phyloP scores from a whole-genome alignment of 2,329 filamentous ascomycete species.

The Chaetothyriales sp. region DNA sequence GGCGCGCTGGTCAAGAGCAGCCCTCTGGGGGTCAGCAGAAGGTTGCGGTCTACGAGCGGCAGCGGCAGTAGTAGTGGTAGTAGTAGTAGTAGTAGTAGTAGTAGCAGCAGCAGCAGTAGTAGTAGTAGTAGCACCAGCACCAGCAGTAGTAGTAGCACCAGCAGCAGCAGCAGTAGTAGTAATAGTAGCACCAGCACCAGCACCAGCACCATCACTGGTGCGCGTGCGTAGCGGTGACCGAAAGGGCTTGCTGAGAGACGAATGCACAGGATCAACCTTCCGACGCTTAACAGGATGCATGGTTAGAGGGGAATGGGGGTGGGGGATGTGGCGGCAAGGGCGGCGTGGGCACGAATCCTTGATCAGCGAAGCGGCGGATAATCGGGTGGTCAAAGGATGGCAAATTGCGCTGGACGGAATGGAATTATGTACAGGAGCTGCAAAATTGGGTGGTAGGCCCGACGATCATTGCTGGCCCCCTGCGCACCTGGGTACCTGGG shows the following conservation, averaged over 20 bases:
- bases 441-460: neutral
- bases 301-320: neutral
- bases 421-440: neutral
- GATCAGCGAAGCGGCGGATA: neutral
- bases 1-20: slow-evolving; percentile 5
- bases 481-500: neutral
- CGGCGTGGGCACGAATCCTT: too few relatives aligned
- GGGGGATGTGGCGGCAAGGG: neutral
- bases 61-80: too few relatives aligned
- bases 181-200: too few relatives aligned
- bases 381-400: neutral
- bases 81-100: too few relatives aligned
- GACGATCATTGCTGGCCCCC: neutral
- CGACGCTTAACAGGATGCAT: slow-evolving; percentile 45
- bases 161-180: too few relatives aligned
- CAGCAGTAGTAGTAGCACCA: too few relatives aligned
- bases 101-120: too few relatives aligned
- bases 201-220: slow-evolving; percentile 3
- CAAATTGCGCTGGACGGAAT: neutral
- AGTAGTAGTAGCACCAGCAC: too few relatives aligned
- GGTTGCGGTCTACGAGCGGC: slow-evolving; percentile 1
- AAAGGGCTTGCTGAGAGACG: slow-evolving; percentile 56
- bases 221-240: slow-evolving; percentile 40
- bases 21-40: neutral
- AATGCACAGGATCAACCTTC: slow-evolving; percentile 43